Evolutionary conservation across 805 yeast species (phyloP), one percentile per base, ranked within the genome.

Genomic region (Clavispora asparagi): DNA sequence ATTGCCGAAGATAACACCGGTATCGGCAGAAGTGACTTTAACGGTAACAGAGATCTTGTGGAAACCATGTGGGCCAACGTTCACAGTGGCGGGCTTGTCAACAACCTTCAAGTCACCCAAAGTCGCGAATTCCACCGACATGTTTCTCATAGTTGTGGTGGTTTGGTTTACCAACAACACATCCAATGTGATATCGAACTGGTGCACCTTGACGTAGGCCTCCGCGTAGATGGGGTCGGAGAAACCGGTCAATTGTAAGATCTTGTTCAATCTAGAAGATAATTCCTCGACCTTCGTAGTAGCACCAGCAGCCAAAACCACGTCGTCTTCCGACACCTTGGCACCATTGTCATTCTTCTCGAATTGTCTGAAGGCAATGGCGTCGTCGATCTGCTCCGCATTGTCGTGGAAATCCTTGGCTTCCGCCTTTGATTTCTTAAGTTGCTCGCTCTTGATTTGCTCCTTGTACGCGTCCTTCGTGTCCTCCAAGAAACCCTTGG

Each of bases 191-290:
- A 94, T 95, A 65, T 95, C 98, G 64, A 86, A 94, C 69, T 95
- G 98, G 60, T 91, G 96, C n/a, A 89, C 94, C 55, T 87, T 87
- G 55, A 94, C 88, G 60, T 86, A 88, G 0, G 97, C 99, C 70
- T 94, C 99, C 7, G 97, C 98, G 64, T 94, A 94, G 30, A 94
- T 95, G 17, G 98, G 96, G 65, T 94, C 99, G 0, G 97, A 87
- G 67, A 90, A 94, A 14, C 99, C 99, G n/a, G 99, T 92, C 55
- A 94, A 78, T 63, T 88, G 98, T 42, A 89, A 83, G 58, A 95
- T 87, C 65, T 88, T 90, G 65, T 82, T 85, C 60, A 94, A 77
- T 68, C 88, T 85, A 1, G 97, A 89, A 6, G 87, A 73, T 51
- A 83, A 70, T 41, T 81, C 79, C 57, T 78, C 86, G 51, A 73